Percentiles rank a stretch among this genome's conserved stretches.
Evolutionary conservation across 2,329 filamentous ascomycete species (phyloP).

Genomic region (Fusarium sp.): DNA sequence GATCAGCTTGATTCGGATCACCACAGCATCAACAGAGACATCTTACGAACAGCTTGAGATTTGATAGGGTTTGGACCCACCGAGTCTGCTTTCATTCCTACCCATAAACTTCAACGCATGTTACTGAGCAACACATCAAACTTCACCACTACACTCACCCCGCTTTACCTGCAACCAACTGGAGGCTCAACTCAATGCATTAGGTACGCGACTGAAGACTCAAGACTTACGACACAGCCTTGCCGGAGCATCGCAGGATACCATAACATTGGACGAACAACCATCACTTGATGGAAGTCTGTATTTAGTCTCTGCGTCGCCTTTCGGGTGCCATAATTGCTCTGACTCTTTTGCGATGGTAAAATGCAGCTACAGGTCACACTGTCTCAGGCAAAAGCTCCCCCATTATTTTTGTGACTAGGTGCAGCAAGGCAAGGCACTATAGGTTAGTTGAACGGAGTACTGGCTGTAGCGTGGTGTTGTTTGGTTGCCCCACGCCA

Average conservation of each 20-base stretch:
- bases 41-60: background rate
- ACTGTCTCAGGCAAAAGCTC: constrained; percentile 15
- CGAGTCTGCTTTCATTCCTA: constrained; percentile 23
- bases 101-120: background rate
- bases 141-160: constrained; percentile 5
- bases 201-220: constrained; percentile 9
- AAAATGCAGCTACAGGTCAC: constrained; percentile 4
- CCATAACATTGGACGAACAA: background rate
- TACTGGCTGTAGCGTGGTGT: background rate
- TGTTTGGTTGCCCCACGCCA: constrained; percentile 10
- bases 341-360: background rate
- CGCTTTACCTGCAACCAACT: constrained; percentile 25
- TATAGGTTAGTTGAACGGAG: background rate
- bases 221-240: constrained; percentile 3
- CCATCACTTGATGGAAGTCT: constrained; percentile 10
- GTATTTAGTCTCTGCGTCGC: background rate
- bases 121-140: constrained; percentile 31
- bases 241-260: constrained; percentile 14
- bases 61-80: background rate
- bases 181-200: constrained; percentile 15
- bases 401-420: background rate
- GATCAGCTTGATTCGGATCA: constrained; percentile 25
- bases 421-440: background rate
- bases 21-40: constrained; percentile 6
- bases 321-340: background rate